Percentiles rank a stretch among this genome's conserved stretches.
Evolutionary conservation across 768 basidiomycete genomes (phyloP).

Genomic region (Vararia minispora): DNA sequence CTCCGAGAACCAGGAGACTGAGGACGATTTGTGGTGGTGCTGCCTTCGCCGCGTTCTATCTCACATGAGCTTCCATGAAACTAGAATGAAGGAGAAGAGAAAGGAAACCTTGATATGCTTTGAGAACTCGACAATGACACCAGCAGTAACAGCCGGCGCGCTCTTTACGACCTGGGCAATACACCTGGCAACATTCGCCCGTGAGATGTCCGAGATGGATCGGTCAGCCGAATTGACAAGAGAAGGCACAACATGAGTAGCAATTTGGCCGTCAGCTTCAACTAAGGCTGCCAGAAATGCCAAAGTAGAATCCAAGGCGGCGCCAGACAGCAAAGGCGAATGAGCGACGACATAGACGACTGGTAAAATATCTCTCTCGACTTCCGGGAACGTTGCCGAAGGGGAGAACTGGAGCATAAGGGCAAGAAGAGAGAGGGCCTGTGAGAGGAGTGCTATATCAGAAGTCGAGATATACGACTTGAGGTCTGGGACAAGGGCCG

Average conservation of each 20-base stretch:
- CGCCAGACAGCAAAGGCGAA: slow-evolving; percentile 68
- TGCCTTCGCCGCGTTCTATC: slow-evolving; percentile 36
- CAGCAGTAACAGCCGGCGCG: slow-evolving; percentile 61
- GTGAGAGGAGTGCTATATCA: slow-evolving; percentile 72
- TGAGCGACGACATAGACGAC: slow-evolving; percentile 63
- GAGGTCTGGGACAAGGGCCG: slow-evolving; percentile 59
- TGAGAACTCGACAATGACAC: slow-evolving; percentile 76
- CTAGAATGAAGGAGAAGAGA: background rate
- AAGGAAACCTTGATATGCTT: slow-evolving; percentile 64
- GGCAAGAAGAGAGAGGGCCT: slow-evolving; percentile 54
- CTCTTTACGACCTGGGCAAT: slow-evolving; percentile 74
- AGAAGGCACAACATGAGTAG: slow-evolving; percentile 71
- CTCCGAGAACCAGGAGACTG: slow-evolving; percentile 82
- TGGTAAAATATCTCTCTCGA: slow-evolving; percentile 57
- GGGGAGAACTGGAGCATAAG: slow-evolving; percentile 63
- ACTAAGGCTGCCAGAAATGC: slow-evolving; percentile 78
- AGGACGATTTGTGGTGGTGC: slow-evolving; percentile 63
- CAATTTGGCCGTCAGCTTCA: slow-evolving; percentile 71
- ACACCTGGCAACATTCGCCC: slow-evolving; percentile 73
- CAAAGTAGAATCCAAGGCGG: slow-evolving; percentile 72
- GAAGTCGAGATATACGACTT: slow-evolving; percentile 61
- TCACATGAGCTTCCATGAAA: background rate
- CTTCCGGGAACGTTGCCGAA: slow-evolving; percentile 55
- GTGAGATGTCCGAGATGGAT: slow-evolving; percentile 45
- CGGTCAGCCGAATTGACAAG: slow-evolving; percentile 59